Conservation (phyloP, 495 filamentous ascomycete genomes). For the Evernia prunastri region DNA sequence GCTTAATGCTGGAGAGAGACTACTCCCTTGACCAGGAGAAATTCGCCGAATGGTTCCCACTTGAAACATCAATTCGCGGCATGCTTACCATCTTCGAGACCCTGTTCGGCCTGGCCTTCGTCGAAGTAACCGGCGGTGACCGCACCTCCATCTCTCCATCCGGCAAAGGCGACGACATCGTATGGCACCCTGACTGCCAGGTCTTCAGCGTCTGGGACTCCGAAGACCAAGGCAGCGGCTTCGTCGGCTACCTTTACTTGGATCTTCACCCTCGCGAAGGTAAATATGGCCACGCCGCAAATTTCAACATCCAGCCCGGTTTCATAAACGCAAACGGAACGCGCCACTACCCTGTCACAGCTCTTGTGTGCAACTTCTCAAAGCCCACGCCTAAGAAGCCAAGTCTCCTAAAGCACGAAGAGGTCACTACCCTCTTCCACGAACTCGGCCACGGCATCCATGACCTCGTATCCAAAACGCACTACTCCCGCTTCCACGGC, state of each 20-base stretch:
- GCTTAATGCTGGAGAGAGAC: slow-evolving; percentile 86
- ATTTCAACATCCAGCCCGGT: slow-evolving; percentile 71
- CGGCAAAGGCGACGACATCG: slow-evolving; percentile 57
- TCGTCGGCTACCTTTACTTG: slow-evolving; percentile 66
- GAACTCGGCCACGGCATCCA: slow-evolving; percentile 72
- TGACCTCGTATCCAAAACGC: slow-evolving; percentile 59
- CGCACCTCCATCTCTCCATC: slow-evolving; percentile 48
- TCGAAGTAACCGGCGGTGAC: slow-evolving; percentile 64
- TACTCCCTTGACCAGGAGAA: slow-evolving; percentile 81
- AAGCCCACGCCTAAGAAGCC: slow-evolving; percentile 66
- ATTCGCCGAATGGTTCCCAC: slow-evolving; percentile 91
- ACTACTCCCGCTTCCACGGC: slow-evolving; percentile 66
- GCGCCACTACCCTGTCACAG: slow-evolving; percentile 60
- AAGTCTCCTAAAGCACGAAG: slow-evolving; percentile 62
- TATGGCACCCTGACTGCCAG: slow-evolving; percentile 66
- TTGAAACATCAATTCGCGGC: slow-evolving; percentile 72
- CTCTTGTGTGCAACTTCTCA: slow-evolving; percentile 66
- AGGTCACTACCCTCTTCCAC: slow-evolving; percentile 67
- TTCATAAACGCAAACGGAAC: slow-evolving; percentile 53
- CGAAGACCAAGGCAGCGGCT: slow-evolving; percentile 55
- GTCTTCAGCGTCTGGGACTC: slow-evolving; percentile 68
- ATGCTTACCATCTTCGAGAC: slow-evolving; percentile 95
- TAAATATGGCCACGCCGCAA: slow-evolving; percentile 67
- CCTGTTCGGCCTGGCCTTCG: slow-evolving; percentile 85
- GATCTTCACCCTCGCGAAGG: slow-evolving; percentile 61